Base-by-base conservation (phyloP, 2,329 filamentous ascomycete genomes). In the Samsoniella hepiali region DNA sequence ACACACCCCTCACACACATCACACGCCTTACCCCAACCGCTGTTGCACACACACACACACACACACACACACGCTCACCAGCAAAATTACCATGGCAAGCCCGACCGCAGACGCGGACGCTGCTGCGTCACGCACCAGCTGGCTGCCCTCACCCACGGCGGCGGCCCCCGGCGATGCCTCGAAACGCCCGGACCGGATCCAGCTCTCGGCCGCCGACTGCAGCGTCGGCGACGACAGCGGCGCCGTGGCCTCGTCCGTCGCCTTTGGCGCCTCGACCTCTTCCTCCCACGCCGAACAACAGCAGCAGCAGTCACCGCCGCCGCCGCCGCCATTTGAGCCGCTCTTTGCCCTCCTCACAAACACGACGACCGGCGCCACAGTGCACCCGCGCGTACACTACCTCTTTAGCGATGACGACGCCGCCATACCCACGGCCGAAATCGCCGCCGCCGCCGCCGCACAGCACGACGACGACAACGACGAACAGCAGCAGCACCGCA, bases 341-440 rank as follows among this genome's bases (percentile, higher is more conserved):
- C 89, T 97, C 79, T 97, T 97, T 79, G 90, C 91, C 1, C 81
- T 97, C 49, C 82, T 98, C 67, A 87, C 91, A 72, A 93, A 97
- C 74, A 78, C 83, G 11, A 84, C 86, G n/a, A 88, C 85, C 9
- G 84, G 86, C 69, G 85, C 91, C 53, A 90, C 91, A 66, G 83
- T 91, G 70, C 93, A 98, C 73, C 95, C 94, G 1, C 87, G 86
- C 60, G 87, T 97, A 1, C 92, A 94, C 78, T 98, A 98, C 78
- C 84, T 98, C 71, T 98, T 99, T 79, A 86, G 86, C 69, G 93
- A 98, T 75, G 95, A 98, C 76, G 93, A 97, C 72, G 85, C 88
- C 2, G 90, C 93, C 54, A 79, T 90, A 51, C 80, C 96, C 44
- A 90, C 90, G 1, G 82, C 86, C 44, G 88, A 90, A 22, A 22